These are phyloP conservation scores for Suillus hirtellus DNA, from an alignment of 768 basidiomycete genomes.

Conservation along the genomic window DNA sequence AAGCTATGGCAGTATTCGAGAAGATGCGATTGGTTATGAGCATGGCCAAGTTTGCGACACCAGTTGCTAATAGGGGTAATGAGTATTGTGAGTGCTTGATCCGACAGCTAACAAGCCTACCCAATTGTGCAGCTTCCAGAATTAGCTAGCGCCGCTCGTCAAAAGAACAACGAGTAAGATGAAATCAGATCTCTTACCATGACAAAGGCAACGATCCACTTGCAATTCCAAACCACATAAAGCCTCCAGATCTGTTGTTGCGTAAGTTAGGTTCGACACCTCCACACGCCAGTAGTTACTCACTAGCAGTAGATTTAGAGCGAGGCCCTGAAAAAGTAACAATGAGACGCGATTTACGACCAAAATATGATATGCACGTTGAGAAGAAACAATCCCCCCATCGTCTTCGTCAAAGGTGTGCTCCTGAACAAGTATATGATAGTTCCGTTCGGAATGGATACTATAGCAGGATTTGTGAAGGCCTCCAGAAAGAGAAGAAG, in stretches of 20 bases:
- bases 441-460: neutral
- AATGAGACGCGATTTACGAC: neutral
- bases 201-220: neutral
- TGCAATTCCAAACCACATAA: constrained; percentile 2
- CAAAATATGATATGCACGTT: neutral
- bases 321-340: neutral
- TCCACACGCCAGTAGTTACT: neutral
- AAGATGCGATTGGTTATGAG: neutral
- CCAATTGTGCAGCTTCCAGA: constrained; percentile 1
- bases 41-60: neutral
- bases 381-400: constrained; percentile 7
- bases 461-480: constrained; percentile 1
- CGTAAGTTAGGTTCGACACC: neutral
- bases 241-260: constrained; percentile 10
- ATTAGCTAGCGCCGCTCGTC: neutral
- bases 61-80: neutral
- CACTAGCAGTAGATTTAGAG: constrained; percentile 9
- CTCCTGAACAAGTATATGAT: neutral
- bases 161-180: neutral
- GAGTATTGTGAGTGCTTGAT: neutral
- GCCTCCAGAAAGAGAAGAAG: constrained; percentile 1
- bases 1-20: neutral
- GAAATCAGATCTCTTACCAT: neutral
- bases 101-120: neutral
- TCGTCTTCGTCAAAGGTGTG: neutral